Base-by-base conservation (phyloP, 176 grass and related monocot species). In the Urochloa ruziziensis region DNA sequence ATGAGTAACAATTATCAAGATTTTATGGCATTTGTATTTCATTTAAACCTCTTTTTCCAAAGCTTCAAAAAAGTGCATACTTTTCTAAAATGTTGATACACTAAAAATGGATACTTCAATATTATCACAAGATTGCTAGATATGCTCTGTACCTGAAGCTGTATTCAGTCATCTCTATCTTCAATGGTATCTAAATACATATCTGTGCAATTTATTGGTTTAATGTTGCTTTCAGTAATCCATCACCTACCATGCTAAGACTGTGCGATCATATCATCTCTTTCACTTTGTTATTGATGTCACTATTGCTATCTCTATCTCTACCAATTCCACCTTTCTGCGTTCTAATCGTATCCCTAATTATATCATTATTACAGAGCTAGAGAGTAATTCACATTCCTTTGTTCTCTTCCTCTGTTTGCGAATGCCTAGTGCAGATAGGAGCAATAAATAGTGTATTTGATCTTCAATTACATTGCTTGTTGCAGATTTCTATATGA, bases 401-500 rank as follows among this genome's bases (percentile, higher is more conserved):
- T 75, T 85, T 62, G 5, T 70, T 40, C 24, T 49, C 1, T 49
- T 77, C 9, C 52, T 70, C 34, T 7, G 52, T 40, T 40, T 30
- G 37, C 46, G 4, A 73, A 33, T 19, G 23, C 35, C 2, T 15
- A 62, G 44, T 40, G 39, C 24, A 19, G 14, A 29, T 56, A 35
- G 47, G 59, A 59, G 62, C 3, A 0, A 61, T 17, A 66, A n/a
- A 67, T 67, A 39, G 32, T 60, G 54, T 80, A 74, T 82, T 8
- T 84, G 4, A 85, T 10, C 25, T 48, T 23, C 54, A 58, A 12
- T n/a, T 24, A 33, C 47, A 4, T 70, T 61, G 2, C 30, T 23
- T 81, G 77, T 47, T 63, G 34, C 89, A 98, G 96, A 82, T 98
- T 98, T 83, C 65, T 82, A 58, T 98, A 98, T 25, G 76, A 98